A percentile compares a stretch with the other conserved stretches of the same genome.
phyloP scores from a whole-genome alignment of 306 rosid species.

The Styphnolobium japonicum region DNA sequence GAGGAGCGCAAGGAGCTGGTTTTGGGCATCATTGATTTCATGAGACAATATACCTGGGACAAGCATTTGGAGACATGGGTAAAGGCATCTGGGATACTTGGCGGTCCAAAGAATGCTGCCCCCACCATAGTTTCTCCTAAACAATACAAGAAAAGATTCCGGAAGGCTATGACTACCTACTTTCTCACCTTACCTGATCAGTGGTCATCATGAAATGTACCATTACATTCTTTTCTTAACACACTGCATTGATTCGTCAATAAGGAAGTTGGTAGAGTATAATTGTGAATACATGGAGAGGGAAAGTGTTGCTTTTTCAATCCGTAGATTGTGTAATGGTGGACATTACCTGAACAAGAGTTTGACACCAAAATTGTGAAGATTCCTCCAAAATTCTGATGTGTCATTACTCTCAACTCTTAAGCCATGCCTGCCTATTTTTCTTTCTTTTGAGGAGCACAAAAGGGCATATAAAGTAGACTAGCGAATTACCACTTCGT shows the following conservation, averaged over 20 bases:
- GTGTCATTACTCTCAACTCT: not conserved
- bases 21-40: conserved; percentile 89
- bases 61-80: conserved; percentile 99
- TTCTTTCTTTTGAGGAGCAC: not conserved
- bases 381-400: not conserved
- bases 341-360: not conserved
- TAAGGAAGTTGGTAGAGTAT: conserved; percentile 26
- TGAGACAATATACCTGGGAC: conserved; percentile 99
- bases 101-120: conserved; percentile 83
- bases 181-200: conserved; percentile 92
- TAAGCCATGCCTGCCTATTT: not conserved
- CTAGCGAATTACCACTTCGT: too few species aligned
- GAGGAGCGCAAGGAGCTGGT: conserved; percentile 88
- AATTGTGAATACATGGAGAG: conserved; percentile 34
- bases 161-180: conserved; percentile 96
- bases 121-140: conserved; percentile 91
- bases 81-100: conserved; percentile 89
- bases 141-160: conserved; percentile 92
- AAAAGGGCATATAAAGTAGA: too few species aligned
- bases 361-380: not conserved
- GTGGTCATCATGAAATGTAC: conserved; percentile 51
- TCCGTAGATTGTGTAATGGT: not conserved
- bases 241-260: conserved; percentile 29
- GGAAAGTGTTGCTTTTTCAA: not conserved
- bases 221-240: conserved; percentile 35